These are phyloP conservation scores for Arxiozyma heterogenica DNA, from an alignment of 1,139 yeast genomes.

Conservation along the genomic window DNA sequence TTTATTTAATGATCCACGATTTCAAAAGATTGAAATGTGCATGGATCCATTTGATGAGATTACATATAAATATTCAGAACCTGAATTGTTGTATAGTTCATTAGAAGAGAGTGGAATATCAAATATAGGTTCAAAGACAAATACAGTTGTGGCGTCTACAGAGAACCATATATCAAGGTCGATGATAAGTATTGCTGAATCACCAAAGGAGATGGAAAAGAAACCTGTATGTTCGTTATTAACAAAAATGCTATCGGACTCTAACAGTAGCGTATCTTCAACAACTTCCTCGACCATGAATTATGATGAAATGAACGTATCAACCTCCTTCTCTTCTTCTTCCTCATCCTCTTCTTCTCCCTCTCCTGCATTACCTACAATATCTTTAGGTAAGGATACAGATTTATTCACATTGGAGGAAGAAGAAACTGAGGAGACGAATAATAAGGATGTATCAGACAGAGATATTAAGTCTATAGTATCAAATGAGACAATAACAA, in stretches of 20 bases:
- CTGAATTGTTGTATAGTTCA: not conserved
- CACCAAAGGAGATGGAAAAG: constrained; percentile 7
- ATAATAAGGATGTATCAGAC: not conserved
- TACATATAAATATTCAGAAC: constrained; percentile 2
- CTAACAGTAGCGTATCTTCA: not conserved
- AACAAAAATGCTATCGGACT: not conserved
- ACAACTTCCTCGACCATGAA: not conserved
- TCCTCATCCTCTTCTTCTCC: not conserved
- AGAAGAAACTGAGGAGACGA: constrained; percentile 1
- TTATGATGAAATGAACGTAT: not conserved
- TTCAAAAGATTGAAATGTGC: constrained; percentile 52
- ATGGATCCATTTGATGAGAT: constrained; percentile 11
- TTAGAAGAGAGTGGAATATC: not conserved
- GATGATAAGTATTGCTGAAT: constrained; percentile 21
- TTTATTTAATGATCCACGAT: constrained; percentile 59
- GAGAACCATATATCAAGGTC: constrained; percentile 12
- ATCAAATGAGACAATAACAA: constrained; percentile 1
- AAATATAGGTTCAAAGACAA: not conserved
- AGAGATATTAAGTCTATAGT: not conserved
- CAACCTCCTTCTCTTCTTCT: not conserved
- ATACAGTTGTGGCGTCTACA: not conserved
- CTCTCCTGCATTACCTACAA: not conserved
- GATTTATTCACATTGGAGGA: constrained; percentile 4
- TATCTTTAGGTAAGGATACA: constrained; percentile 1
- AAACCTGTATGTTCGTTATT: not conserved